phyloP scores from a whole-genome alignment of 257 asterid species.

The Eucommia ulmoides region DNA sequence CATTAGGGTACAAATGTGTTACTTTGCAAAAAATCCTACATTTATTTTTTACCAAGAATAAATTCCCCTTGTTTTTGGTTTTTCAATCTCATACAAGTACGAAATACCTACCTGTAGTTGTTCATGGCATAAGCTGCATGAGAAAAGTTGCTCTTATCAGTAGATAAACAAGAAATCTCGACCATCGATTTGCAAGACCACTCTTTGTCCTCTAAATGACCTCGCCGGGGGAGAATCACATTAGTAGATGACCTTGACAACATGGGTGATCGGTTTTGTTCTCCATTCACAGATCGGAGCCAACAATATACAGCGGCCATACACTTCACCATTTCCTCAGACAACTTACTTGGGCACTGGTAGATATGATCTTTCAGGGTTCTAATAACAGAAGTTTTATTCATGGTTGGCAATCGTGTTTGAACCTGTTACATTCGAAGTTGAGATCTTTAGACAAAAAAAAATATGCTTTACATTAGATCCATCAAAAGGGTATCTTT shows the following conservation, averaged over 20 bases:
- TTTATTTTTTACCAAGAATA: too few species aligned
- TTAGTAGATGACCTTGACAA: conserved; percentile 27
- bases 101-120: conserved; percentile 31
- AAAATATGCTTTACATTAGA: too few species aligned
- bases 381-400: conserved; percentile 21
- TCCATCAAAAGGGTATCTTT: too few species aligned
- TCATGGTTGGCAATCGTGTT: conserved; percentile 16
- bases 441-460: too few species aligned
- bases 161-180: conserved; percentile 45
- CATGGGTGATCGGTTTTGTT: conserved; percentile 24
- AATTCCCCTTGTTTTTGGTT: too few species aligned
- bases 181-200: conserved; percentile 26
- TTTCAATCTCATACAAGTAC: neutral
- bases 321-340: conserved; percentile 59
- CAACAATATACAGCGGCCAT: conserved; percentile 52
- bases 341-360: conserved; percentile 55
- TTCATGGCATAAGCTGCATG: conserved; percentile 49
- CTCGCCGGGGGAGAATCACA: conserved; percentile 25
- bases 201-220: conserved; percentile 22
- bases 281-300: conserved; percentile 26
- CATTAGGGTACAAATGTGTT: too few species aligned
- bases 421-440: conserved; percentile 21
- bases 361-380: conserved; percentile 51
- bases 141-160: conserved; percentile 31
- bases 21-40: too few species aligned